A percentile compares a stretch with the other conserved stretches of the same genome.
Evolutionary conservation across 148 eudicot species (phyloP).

Genomic region (Tetragonia tetragonoides): DNA sequence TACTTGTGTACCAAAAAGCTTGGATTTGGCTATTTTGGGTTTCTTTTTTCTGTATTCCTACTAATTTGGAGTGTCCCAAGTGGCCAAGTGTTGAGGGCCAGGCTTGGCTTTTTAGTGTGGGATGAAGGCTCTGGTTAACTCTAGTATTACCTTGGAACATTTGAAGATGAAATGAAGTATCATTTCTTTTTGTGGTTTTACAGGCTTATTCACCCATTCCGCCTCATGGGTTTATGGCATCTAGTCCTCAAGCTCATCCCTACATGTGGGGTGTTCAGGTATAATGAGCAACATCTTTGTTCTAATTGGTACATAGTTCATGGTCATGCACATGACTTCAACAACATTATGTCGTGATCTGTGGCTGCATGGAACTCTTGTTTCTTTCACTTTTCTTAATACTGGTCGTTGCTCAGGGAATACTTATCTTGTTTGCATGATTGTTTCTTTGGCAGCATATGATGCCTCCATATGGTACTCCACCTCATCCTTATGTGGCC

Average conservation of each 20-base stretch:
- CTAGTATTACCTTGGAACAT: neutral
- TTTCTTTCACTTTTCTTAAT: neutral
- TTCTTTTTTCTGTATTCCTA: neutral
- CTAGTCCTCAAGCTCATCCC: conserved; percentile 94
- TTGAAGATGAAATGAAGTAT: conserved; percentile 1
- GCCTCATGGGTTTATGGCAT: conserved; percentile 82
- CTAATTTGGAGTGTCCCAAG: neutral
- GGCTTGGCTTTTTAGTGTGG: neutral
- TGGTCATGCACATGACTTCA: neutral
- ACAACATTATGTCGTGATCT: neutral
- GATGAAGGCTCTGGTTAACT: neutral
- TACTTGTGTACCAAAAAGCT: neutral
- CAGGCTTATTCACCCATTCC: conserved; percentile 98
- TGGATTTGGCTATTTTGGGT: conserved; percentile 4
- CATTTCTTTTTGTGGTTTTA: conserved; percentile 25
- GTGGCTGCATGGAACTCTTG: neutral
- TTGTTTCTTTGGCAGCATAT: conserved; percentile 56
- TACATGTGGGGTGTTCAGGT: conserved; percentile 99
- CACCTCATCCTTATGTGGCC: conserved; percentile 98
- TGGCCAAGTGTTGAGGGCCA: neutral
- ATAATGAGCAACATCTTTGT: conserved; percentile 3
- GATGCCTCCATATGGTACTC: conserved; percentile 98
- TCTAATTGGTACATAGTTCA: neutral
- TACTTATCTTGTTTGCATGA: conserved; percentile 9
- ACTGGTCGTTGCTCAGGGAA: neutral